These are phyloP conservation scores for Pseudognaphalium luteoalbum DNA, from an alignment of 129 eudicot species.

Conservation along the genomic window DNA sequence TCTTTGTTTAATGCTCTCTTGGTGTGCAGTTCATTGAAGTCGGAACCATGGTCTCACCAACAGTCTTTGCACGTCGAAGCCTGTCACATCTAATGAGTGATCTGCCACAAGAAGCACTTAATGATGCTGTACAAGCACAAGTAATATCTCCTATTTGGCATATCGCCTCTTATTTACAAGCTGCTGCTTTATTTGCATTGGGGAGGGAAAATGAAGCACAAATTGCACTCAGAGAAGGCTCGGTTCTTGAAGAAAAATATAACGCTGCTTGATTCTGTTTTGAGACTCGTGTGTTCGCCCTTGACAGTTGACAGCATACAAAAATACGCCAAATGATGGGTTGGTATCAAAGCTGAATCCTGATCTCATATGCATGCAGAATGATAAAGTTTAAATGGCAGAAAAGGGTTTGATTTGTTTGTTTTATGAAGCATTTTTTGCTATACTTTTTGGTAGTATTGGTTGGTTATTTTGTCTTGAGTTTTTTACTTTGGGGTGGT, in stretches of 20 bases:
- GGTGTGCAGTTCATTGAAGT: constrained; percentile 73
- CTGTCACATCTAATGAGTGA: constrained; percentile 71
- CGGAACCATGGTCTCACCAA: constrained; percentile 94
- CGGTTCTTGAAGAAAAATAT: constrained; percentile 81
- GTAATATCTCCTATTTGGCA: constrained; percentile 92
- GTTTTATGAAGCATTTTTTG: constrained; percentile 38
- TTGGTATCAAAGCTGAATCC: background rate
- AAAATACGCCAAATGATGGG: constrained; percentile 8
- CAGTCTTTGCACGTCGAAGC: constrained; percentile 87
- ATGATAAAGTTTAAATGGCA: background rate
- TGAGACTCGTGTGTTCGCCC: constrained; percentile 1
- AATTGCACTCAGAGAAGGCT: constrained; percentile 79
- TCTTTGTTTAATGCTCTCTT: constrained; percentile 2
- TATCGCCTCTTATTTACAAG: constrained; percentile 84
- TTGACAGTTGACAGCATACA: background rate
- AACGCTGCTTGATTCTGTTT: constrained; percentile 28
- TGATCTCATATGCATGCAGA: background rate
- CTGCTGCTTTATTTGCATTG: constrained; percentile 70
- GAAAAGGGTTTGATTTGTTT: constrained; percentile 30
- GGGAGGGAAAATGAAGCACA: constrained; percentile 92
- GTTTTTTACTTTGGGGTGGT: constrained; percentile 33
- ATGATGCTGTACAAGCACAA: constrained; percentile 93
- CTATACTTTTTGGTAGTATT: constrained; percentile 27
- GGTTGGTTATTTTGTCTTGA: constrained; percentile 24
- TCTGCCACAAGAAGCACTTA: constrained; percentile 77